phyloP scores from a whole-genome alignment of 176 grass and related monocot genomes.

The Cenchrus americanus region DNA sequence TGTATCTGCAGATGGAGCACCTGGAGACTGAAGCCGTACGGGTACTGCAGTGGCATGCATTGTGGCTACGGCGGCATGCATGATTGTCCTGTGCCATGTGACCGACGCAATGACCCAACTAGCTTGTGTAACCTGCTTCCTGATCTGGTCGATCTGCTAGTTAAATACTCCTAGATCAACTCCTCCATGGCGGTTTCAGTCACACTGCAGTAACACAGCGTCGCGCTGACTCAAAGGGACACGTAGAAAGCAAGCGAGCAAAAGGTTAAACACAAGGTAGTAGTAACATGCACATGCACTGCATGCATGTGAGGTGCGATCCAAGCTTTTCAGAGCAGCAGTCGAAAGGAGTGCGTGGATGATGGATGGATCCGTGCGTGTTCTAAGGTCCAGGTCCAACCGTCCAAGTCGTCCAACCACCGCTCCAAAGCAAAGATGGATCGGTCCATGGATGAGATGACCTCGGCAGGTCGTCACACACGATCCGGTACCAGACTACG shows the following conservation, averaged over 20 bases:
- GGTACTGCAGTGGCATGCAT: background rate
- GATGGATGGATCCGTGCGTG: background rate
- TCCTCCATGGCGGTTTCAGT: background rate
- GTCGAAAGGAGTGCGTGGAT: background rate
- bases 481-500: background rate
- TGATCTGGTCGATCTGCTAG: no score
- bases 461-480: background rate
- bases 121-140: background rate
- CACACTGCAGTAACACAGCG: no score
- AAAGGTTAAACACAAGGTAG: background rate
- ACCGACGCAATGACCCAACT: background rate
- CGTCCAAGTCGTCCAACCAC: background rate
- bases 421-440: background rate
- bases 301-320: conserved; percentile 4
- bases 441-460: background rate
- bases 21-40: background rate
- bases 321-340: conserved; percentile 6
- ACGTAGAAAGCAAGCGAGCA: background rate
- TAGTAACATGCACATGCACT: no score
- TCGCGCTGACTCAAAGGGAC: background rate
- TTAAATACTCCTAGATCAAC: background rate
- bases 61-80: background rate
- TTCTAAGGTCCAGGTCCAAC: background rate
- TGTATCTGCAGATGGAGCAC: background rate
- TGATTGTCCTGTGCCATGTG: background rate